phyloP scores from a whole-genome alignment of 257 asterid species.

The Rehmannia glutinosa region DNA sequence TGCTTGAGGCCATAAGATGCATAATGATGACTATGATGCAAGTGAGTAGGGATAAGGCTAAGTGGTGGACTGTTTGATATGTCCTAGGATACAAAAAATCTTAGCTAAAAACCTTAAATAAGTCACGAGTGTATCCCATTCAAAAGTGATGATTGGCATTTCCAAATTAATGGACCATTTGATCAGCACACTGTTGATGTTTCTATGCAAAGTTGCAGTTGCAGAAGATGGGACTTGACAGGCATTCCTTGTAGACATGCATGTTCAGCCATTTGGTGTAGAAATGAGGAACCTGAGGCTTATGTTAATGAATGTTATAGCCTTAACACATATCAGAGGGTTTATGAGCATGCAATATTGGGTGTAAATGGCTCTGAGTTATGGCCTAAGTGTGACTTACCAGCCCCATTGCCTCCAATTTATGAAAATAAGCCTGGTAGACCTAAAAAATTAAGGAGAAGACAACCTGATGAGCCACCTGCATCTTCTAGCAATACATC shows the following conservation, averaged over 20 bases:
- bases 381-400: background rate
- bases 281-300: background rate
- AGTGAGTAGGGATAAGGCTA: background rate
- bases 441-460: background rate
- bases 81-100: background rate
- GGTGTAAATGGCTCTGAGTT: background rate
- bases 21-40: background rate
- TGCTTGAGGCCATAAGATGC: background rate
- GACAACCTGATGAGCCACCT: background rate
- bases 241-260: background rate
- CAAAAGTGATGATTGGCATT: background rate
- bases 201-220: background rate
- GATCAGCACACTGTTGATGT: background rate
- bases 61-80: background rate
- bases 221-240: background rate
- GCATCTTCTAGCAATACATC: background rate
- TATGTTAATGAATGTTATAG: background rate
- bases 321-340: background rate
- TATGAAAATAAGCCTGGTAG: background rate
- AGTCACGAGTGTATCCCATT: background rate
- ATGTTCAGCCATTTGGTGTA: background rate
- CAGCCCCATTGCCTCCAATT: background rate
- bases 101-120: background rate
- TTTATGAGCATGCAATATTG: background rate
- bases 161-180: background rate